phyloP scores from a whole-genome alignment of 2,329 filamentous ascomycete species.

The Stachybotrys chartarum region DNA sequence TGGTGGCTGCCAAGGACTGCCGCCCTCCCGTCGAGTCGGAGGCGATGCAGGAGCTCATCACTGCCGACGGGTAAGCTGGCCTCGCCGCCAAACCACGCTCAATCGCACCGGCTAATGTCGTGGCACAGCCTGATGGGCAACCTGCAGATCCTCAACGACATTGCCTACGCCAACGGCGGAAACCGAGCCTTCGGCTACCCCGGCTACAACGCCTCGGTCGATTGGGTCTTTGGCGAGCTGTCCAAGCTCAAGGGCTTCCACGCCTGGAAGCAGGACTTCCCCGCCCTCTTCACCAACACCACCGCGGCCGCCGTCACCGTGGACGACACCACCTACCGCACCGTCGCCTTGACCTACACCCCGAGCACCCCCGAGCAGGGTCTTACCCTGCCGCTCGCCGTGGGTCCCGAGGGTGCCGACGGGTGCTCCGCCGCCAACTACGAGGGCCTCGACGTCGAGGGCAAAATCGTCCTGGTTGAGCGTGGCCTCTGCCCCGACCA shows the following conservation, averaged over 20 bases:
- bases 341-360: slow-evolving; percentile 20
- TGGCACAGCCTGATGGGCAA: slow-evolving; percentile 14
- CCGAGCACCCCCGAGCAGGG: slow-evolving; percentile 22
- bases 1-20: slow-evolving; percentile 12
- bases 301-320: slow-evolving; percentile 14
- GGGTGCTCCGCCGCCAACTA: slow-evolving; percentile 19
- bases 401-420: slow-evolving; percentile 15
- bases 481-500: slow-evolving; percentile 20
- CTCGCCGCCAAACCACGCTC: background rate
- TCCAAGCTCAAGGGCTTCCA: slow-evolving; percentile 17
- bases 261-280: slow-evolving; percentile 21
- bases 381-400: slow-evolving; percentile 16
- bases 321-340: slow-evolving; percentile 14
- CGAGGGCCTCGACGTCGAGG: slow-evolving; percentile 13
- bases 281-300: slow-evolving; percentile 17
- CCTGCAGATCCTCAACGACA: slow-evolving; percentile 17
- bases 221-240: slow-evolving; percentile 20
- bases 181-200: slow-evolving; percentile 22
- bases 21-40: slow-evolving; percentile 4
- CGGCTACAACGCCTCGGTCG: slow-evolving; percentile 25
- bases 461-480: slow-evolving; percentile 23
- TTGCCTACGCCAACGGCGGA: slow-evolving; percentile 22
- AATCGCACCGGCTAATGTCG: background rate
- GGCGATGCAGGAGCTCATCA: slow-evolving; percentile 13
- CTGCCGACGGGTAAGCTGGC: background rate